Base-by-base conservation (phyloP, 345 rosid genomes). In the Turnera subulata region DNA sequence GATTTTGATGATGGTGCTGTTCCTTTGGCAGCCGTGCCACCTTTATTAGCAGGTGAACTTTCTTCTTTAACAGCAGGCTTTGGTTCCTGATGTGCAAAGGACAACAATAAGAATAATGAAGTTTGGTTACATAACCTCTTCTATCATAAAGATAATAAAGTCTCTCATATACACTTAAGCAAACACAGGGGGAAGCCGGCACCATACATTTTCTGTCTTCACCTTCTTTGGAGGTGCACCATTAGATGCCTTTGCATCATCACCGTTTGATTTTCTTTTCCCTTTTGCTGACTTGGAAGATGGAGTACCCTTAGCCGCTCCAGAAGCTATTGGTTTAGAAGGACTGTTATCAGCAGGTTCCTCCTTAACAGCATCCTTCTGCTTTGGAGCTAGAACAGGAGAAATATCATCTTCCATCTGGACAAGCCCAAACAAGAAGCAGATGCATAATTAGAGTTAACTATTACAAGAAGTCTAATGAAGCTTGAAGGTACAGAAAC, bases 251-350 rank as follows among this genome's bases (percentile, higher is more conserved):
- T 87, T 93, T 50, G 79, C 60, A 63, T 84, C 92, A 59, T 84
- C 77, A 18, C 81, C 95, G 52, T 78, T 81, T 46, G 77, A 62
- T 66, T 93, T 93, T 64, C 99, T 80, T 79, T 93, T 93, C 51
- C 85, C 91, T 72, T 87, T 89, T 6, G 86, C 62, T 33, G 94
- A 75, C 79, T 89, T 92, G 44, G 93, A 80, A 60, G 95, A 71
- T 26, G 82, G 74, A 21, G 87, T 81, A 71, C 94, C 91, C 66
- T 87, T 82, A 51, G 82, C 60, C 63, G 93, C 65, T 60, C 74
- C 81, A 56, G 91, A 53, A 52, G 94, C 77, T 11, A 66, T 68
- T 40, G 88, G 76, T 70, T 93, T 87, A 61, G 80, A 46, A 46
- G 91, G 96, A 69, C 78, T 80, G 58, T 61, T 82, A 7, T 89